Base-by-base conservation (phyloP, 148 eudicot genomes). In the Vaccinium macrocarpon region DNA sequence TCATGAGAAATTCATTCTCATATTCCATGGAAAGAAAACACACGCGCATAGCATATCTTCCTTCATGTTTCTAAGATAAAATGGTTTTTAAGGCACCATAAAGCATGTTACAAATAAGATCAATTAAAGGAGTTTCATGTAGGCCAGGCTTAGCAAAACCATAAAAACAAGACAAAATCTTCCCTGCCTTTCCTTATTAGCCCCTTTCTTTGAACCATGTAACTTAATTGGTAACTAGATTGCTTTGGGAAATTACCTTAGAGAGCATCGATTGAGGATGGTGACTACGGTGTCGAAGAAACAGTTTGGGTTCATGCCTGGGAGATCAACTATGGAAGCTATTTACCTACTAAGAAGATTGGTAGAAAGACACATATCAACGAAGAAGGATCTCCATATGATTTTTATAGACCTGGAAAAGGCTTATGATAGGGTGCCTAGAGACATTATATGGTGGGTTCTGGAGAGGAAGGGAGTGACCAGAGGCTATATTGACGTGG, bases 201-300 rank as follows among this genome's bases (percentile, higher is more conserved):
- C 27, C 19, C 68, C 16, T 27, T 4, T 32, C 71, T 4, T 27
- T 25, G 71, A 64, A 64, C 38, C 72, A 66, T 66, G 35, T 27
- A 25, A 13, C 16, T 68, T 68, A 68, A 68, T 27, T 27, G 3
- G 18, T 27, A 68, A 29, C 38, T 68, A 7, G 42, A 68, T 68
- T 68, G 42, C 13, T 68, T 68, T 68, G 38, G 73, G 73, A 68
- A 27, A 27, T 68, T 68, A 68, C 73, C 73, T 68, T 27, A 68
- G 73, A 68, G 38, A 27, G 38, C n/a, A n/a, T n/a, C n/a, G n/a
- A n/a, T n/a, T n/a, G n/a, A n/a, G n/a, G n/a, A n/a, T n/a, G n/a
- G n/a, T n/a, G n/a, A n/a, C n/a, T n/a, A n/a, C n/a, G n/a, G n/a
- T n/a, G n/a, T n/a, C n/a, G n/a, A n/a, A n/a, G n/a, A n/a, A n/a